These are phyloP conservation scores for Pascua guehoae DNA, from an alignment of 1,284 basidiomycete genomes.

Conservation along the genomic window DNA sequence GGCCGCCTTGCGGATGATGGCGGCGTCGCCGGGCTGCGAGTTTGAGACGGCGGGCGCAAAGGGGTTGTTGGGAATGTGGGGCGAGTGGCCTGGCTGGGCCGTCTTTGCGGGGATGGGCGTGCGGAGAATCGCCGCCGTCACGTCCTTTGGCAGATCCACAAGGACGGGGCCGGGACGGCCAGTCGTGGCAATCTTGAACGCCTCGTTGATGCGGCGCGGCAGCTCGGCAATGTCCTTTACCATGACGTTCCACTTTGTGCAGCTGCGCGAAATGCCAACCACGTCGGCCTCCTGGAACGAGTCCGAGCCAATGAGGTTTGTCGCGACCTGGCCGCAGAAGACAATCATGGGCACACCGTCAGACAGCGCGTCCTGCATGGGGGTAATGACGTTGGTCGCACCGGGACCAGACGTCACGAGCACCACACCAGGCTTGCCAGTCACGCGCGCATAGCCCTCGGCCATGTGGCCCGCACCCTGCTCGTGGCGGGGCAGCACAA, in stretches of 20 bases:
- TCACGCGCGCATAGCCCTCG: conserved; percentile 95
- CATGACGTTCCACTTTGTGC: conserved; percentile 99
- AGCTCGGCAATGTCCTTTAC: conserved; percentile 95
- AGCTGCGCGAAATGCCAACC: conserved; percentile 90
- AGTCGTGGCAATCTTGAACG: conserved; percentile 97
- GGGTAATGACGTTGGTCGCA: conserved; percentile 95
- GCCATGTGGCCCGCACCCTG: conserved; percentile 99
- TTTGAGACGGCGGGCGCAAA: conserved; percentile 56
- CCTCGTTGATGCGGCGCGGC: conserved; percentile 94
- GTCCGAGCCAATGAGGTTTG: conserved; percentile 94
- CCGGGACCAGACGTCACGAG: conserved; percentile 97
- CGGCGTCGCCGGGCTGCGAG: conserved; percentile 62
- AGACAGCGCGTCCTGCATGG: conserved; percentile 94
- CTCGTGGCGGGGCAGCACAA: conserved; percentile 92
- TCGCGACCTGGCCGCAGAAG: conserved; percentile 96
- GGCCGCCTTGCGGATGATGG: conserved; percentile 76
- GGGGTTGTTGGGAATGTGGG: conserved; percentile 69
- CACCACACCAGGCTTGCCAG: conserved; percentile 94
- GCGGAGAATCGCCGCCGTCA: conserved; percentile 86
- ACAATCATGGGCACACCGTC: conserved; percentile 95
- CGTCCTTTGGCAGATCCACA: conserved; percentile 95
- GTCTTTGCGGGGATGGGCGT: conserved; percentile 82
- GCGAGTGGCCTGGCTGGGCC: conserved; percentile 76
- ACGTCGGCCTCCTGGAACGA: conserved; percentile 98
- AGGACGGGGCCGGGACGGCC: conserved; percentile 95